Evolutionary conservation across 768 basidiomycete genomes (phyloP), one percentile per base, ranked within the genome.

Genomic region (Galerina sulciceps): DNA sequence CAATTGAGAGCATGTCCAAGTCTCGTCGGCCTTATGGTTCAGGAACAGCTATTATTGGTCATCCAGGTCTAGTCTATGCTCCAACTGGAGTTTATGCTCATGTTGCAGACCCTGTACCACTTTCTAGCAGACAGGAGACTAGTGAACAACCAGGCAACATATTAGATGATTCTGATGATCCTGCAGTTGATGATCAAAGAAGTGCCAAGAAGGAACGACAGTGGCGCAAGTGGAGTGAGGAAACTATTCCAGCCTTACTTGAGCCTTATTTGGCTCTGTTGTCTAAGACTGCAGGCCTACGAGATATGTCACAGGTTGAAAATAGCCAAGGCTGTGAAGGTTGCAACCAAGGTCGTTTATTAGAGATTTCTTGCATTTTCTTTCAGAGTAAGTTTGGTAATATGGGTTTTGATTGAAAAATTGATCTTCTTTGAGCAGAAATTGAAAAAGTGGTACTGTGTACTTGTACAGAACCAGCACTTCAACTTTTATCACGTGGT

Each of bases 201-300:
- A 31, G 8, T 31, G 26, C 26, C 8, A 57, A 63, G 23, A 48
- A 48, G 14, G 4, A 48, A 42, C 22, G 45, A 8, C 55, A 55
- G 40, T 63, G 62, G 62, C 20, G 41, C 8, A 37, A n/a, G 8
- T 63, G 62, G 62, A 60, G 45, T 48, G 44, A 52, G 22, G 51
- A 57, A 15, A 41, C 13, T 18, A 41, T 41, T 41, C 40, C 40
- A 5, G 40, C 14, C 6, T 15, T 41, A 11, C 40, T 41, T 41
- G 10, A 14, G 40, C 40, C 40, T 41, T 41, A 41, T 18, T 6
- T 41, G 5, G 6, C 40, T 41, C 18, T 41, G 18, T 41, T 41
- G 18, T 18, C 15, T 4, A 11, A 41, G 13, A 41, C 40, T 15
- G 18, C 14, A 14, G 14, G 15, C 15, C 40, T 41, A 5, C 14